These are phyloP conservation scores for Neonectria magnoliae DNA, from an alignment of 2,329 filamentous ascomycete species.

Conservation along the genomic window DNA sequence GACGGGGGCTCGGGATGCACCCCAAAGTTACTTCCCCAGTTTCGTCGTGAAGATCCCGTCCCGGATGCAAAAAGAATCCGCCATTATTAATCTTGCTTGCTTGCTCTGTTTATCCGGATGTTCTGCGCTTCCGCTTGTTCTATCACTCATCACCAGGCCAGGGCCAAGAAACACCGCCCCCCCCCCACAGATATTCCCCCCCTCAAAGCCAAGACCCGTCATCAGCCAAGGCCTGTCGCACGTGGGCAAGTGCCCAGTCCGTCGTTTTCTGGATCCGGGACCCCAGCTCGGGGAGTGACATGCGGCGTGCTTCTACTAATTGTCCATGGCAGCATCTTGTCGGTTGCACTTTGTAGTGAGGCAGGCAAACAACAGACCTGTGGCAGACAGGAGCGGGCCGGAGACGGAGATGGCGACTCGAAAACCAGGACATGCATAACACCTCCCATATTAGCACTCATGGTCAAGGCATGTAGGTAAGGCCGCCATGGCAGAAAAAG, in stretches of 20 bases:
- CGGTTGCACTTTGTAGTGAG: not conserved
- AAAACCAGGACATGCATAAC: constrained; percentile 17
- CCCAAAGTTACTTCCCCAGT: not conserved
- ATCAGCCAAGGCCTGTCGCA: constrained; percentile 41
- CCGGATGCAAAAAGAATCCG: not conserved
- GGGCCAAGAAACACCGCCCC: constrained; percentile 2
- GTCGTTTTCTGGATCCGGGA: constrained; percentile 8
- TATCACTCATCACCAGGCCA: not conserved
- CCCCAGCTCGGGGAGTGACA: constrained; percentile 16
- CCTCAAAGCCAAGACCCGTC: constrained; percentile 24
- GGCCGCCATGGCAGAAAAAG: not conserved
- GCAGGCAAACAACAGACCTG: not conserved
- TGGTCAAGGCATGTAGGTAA: not conserved
- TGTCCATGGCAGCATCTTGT: no score
- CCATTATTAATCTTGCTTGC: not conserved
- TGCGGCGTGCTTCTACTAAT: not conserved
- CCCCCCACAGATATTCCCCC: constrained; percentile 10
- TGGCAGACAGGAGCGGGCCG: constrained; percentile 9
- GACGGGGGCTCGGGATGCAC: constrained; percentile 1
- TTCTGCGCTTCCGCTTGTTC: not conserved
- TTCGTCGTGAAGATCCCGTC: not conserved
- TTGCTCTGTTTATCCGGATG: not conserved
- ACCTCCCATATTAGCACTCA: not conserved
- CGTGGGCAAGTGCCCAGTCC: constrained; percentile 35
- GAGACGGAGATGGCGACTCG: constrained; percentile 1